Percentiles rank a stretch among this genome's conserved stretches.
phyloP scores from a whole-genome alignment of 495 filamentous ascomycete genomes.

The Xylaria sp. region DNA sequence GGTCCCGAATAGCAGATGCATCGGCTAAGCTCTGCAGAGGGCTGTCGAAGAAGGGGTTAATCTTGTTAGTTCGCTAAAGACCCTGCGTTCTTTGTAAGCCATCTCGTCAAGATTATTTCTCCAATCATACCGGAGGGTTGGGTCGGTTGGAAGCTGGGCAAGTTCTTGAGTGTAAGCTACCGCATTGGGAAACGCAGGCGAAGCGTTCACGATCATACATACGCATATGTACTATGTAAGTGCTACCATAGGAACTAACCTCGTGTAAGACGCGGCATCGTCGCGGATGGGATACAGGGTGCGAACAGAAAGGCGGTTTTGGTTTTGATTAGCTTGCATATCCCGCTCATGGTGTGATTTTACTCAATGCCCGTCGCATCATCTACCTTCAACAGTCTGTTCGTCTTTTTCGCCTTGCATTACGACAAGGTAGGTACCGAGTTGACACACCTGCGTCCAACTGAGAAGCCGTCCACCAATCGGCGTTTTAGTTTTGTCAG shows the following conservation, averaged over 20 bases:
- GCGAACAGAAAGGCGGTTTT: not conserved
- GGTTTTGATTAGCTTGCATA: slow-evolving; percentile 15
- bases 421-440: no score
- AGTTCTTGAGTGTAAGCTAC: slow-evolving; percentile 8
- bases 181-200: slow-evolving; percentile 6
- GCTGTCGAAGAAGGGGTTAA: not conserved
- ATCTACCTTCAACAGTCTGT: slow-evolving; percentile 7
- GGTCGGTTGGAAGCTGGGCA: slow-evolving; percentile 5
- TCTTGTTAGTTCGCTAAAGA: slow-evolving; percentile 14
- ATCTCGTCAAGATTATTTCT: not conserved
- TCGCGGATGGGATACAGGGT: not conserved
- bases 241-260: no score
- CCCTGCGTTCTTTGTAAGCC: slow-evolving; percentile 6
- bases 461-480: slow-evolving; percentile 3
- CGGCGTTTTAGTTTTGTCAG: not conserved
- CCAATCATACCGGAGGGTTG: slow-evolving; percentile 17
- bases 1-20: slow-evolving; percentile 27
- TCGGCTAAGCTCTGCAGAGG: not conserved
- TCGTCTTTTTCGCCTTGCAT: not conserved
- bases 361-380: slow-evolving; percentile 11
- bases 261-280: not conserved
- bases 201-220: slow-evolving; percentile 2
- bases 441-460: not conserved
- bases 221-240: no score
- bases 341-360: slow-evolving; percentile 6